These are phyloP conservation scores for Pleurotus tuber-regium DNA, from an alignment of 768 basidiomycete species.

Conservation along the genomic window DNA sequence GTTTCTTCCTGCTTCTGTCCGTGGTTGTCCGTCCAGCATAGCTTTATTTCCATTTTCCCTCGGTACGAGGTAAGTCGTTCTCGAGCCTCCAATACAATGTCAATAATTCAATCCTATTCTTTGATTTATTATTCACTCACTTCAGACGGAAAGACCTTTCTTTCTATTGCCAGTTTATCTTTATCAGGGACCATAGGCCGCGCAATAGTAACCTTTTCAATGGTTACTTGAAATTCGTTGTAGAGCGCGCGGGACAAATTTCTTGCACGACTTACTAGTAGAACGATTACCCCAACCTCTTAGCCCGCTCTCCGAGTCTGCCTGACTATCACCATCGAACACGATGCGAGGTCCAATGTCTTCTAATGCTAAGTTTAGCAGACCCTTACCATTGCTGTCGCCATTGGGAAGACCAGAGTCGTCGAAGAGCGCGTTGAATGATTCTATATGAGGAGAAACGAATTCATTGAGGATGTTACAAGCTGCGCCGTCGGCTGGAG, in stretches of 20 bases:
- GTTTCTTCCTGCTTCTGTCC: conserved; percentile 67
- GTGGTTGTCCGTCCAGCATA: conserved; percentile 72
- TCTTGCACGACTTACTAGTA: conserved; percentile 55
- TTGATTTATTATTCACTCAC: conserved; percentile 34
- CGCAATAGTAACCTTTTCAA: conserved; percentile 80
- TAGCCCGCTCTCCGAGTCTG: conserved; percentile 50
- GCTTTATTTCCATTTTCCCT: conserved; percentile 81
- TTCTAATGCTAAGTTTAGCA: conserved; percentile 73
- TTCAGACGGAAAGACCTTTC: conserved; percentile 87
- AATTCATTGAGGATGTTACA: conserved; percentile 89
- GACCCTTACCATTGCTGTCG: conserved; percentile 74
- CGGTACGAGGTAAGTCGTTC: conserved; percentile 92
- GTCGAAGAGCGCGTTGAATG: conserved; percentile 95
- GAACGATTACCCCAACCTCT: conserved; percentile 80
- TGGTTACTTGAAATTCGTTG: conserved; percentile 67
- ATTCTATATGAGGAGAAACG: conserved; percentile 90
- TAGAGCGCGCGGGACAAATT: not conserved
- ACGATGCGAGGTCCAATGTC: conserved; percentile 92
- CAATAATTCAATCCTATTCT: not conserved
- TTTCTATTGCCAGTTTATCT: conserved; percentile 69
- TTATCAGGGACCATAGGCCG: conserved; percentile 86
- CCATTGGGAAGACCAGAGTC: conserved; percentile 78
- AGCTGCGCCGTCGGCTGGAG: conserved; percentile 63
- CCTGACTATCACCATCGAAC: conserved; percentile 71
- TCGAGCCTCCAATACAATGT: conserved; percentile 59